Evolutionary conservation across 805 yeast genomes (phyloP).

Genomic region (Jamesozyma lodderae): DNA sequence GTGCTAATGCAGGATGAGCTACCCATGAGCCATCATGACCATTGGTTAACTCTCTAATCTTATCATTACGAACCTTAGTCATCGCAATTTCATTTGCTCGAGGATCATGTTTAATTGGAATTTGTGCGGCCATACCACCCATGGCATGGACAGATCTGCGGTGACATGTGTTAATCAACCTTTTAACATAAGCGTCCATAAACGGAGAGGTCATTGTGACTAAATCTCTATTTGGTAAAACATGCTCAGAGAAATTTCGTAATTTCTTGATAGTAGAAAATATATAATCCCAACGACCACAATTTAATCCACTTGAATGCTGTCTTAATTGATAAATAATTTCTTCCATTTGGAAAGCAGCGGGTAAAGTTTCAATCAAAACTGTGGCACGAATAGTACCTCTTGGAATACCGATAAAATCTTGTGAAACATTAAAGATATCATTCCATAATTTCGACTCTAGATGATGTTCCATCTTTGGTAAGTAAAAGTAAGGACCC

Average conservation of each 20-base stretch:
- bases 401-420: conserved; percentile 54
- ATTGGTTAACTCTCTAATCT: conserved; percentile 63
- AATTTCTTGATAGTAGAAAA: conserved; percentile 70
- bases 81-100: conserved; percentile 57
- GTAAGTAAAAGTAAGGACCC: conserved; percentile 76
- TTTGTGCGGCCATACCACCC: conserved; percentile 89
- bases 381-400: conserved; percentile 78
- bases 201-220: conserved; percentile 80
- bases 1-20: conserved; percentile 79
- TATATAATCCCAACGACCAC: conserved; percentile 88
- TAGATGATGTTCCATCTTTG: conserved; percentile 79
- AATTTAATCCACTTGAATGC: conserved; percentile 72
- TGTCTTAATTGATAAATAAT: conserved; percentile 67
- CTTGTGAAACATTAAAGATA: conserved; percentile 68
- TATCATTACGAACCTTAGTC: conserved; percentile 66
- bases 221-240: conserved; percentile 68
- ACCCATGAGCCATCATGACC: conserved; percentile 90
- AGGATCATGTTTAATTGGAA: conserved; percentile 66
- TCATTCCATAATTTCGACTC: conserved; percentile 82
- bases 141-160: conserved; percentile 75
- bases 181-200: conserved; percentile 68
- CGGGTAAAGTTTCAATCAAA: conserved; percentile 74
- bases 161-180: conserved; percentile 66
- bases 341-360: conserved; percentile 81
- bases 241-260: conserved; percentile 55